Conservation (phyloP, 108 stramenopile species). For the Skeletonema potamos region DNA sequence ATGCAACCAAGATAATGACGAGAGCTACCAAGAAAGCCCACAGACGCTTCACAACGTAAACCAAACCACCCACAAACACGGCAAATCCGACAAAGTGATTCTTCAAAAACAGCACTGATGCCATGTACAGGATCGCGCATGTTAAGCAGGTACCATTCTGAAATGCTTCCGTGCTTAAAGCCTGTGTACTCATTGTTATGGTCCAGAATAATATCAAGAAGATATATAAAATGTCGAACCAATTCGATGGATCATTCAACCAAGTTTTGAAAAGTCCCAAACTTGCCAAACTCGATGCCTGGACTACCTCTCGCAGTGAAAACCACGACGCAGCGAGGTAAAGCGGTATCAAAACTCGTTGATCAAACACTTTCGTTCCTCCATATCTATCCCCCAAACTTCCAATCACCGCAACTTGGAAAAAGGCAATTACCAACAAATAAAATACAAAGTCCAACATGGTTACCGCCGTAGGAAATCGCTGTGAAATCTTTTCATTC, state of each 20-base stretch:
- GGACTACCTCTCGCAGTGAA: slow-evolving; percentile 31
- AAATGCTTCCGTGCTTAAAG: slow-evolving; percentile 1
- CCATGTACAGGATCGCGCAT: slow-evolving; percentile 40
- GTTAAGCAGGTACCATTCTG: slow-evolving; percentile 43
- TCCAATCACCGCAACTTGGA: slow-evolving; percentile 17
- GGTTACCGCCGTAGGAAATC: slow-evolving; percentile 68
- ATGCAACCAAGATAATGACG: slow-evolving; percentile 70
- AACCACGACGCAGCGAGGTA: slow-evolving; percentile 28
- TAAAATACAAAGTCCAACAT: slow-evolving; percentile 55
- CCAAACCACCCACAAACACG: slow-evolving; percentile 37
- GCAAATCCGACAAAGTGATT: slow-evolving; percentile 36
- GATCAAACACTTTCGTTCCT: neutral
- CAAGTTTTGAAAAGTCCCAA: slow-evolving; percentile 23
- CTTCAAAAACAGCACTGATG: slow-evolving; percentile 25
- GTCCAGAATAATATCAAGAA: slow-evolving; percentile 37
- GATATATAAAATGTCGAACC: slow-evolving; percentile 41
- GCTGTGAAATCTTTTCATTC: slow-evolving; percentile 70
- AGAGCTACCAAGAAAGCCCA: slow-evolving; percentile 53
- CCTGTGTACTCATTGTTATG: slow-evolving; percentile 5
- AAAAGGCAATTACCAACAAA: slow-evolving; percentile 21
- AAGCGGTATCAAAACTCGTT: slow-evolving; percentile 8
- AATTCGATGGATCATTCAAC: slow-evolving; percentile 34
- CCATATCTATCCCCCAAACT: slow-evolving; percentile 5
- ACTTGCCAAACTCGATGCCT: slow-evolving; percentile 33
- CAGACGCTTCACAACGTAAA: slow-evolving; percentile 24